Evolutionary conservation across 2,329 filamentous ascomycete species (phyloP), one percentile per base, ranked within the genome.

Genomic region (Colletotrichum gigasporum): DNA sequence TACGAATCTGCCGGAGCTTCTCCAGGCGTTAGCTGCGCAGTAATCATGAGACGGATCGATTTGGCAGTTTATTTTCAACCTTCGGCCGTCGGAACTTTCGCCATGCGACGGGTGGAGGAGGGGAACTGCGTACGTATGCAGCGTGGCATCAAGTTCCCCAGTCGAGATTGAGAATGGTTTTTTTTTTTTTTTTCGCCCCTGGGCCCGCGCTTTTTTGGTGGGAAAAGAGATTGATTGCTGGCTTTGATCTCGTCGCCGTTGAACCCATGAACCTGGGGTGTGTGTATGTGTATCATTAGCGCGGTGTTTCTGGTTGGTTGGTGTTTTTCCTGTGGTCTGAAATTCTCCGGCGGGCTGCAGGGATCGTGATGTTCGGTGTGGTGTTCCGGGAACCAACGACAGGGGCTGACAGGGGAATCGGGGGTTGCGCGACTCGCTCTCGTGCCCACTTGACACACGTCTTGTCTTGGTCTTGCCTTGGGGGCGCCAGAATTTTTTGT

Each of bases 401-500:
- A 14, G 14, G 10, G 32, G 32, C 18, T 12, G 10, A 24, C 41
- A 44, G 10, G 41, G 41, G 22, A 24, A 10, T 22, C 10, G 10
- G 10, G 18, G 10, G 35, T 14, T 14, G 41, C 55, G 54, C 44
- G 55, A 59, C 47, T 63, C 54, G 56, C 45, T 32, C 41, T 34
- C 45, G 39, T 63, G 26, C 47, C 30, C 22, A 63, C 54, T 63
- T 63, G 60, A 63, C 37, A 63, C 60, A 53, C 18, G 55, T 60
- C 60, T 60, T 60, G 60, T 60, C 55, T 63, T 63, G 45, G 60
- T 60, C 42, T 63, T 47, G 60, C 37, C 42, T 47, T 52, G 24
- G n/a, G 24, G 22, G 22, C 35, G 50, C 35, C 45, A 45, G 37
- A 20, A 11, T 9, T 11, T 42, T 28, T 48, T 22, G 20, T n/a